Base-by-base conservation (phyloP, 2,329 filamentous ascomycete genomes). In the Phialophora macrospora region DNA sequence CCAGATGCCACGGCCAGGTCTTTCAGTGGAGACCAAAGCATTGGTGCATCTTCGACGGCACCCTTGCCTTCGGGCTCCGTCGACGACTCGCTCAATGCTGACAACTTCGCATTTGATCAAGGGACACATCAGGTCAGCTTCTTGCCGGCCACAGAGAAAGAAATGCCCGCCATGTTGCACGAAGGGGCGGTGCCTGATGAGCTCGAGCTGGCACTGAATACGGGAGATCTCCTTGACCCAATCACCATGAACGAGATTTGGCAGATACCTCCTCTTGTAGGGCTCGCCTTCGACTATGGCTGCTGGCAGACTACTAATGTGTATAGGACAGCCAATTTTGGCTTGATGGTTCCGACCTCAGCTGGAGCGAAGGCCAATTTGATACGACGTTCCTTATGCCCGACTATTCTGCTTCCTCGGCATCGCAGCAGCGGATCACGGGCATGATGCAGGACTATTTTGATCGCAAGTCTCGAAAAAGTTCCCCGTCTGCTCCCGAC, bases 371-470 rank as follows among this genome's bases (percentile, higher is more conserved):
- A 30, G 30, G 26, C 12, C 41, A 55, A 17, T 60, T 66, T 17
- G 56, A 67, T 46, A 51, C 64, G 22, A 61, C 59, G 22, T 52
- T 55, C 8, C 56, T 55, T 1, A 38, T 67, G 51, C 44, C 54
- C 5, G 52, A 67, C 24, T 51, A 66, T 63, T 55, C 54, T n/a
- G 28, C 58, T 14, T 56, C 64, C n/a, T 64, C 60, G 17, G 28
- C 26, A 17, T 55, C 64, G 3, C 63, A 63, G 51, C 55, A 67
- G 24, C 59, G 51, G 20, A 41, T 67, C 38, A 60, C 62, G 5
- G 55, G 55, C 9, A 54, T 52, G 54, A 67, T 67, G 64, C 64
- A 67, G 54, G 64, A 67, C 34, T 64, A 67, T 49, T 67, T 67
- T 26, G 64, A 67, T 32, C 46, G 64, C 7, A 67, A 67, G 32